Percentiles rank a stretch among this genome's conserved stretches.
phyloP scores from a whole-genome alignment of 257 asterid species.

The Scutellaria baicalensis region DNA sequence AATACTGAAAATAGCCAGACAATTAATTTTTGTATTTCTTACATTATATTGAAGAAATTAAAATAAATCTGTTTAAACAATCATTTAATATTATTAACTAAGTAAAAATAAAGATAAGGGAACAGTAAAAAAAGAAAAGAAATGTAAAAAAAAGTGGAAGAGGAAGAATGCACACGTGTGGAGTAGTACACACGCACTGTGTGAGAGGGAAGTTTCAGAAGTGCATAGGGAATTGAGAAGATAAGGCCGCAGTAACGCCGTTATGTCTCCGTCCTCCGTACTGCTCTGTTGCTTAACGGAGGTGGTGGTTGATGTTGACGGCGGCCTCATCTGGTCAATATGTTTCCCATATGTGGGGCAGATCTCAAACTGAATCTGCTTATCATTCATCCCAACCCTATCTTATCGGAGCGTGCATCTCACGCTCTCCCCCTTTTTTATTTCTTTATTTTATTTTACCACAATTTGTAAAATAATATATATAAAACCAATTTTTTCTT shows the following conservation, averaged over 20 bases:
- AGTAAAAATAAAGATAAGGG: too few relatives aligned
- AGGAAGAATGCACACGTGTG: neutral
- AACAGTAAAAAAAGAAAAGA: too few relatives aligned
- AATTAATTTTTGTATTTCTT: too few relatives aligned
- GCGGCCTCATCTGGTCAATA: constrained; percentile 31
- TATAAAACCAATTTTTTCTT: neutral
- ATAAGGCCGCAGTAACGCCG: constrained; percentile 26
- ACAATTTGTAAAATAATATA: neutral
- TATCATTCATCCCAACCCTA: neutral
- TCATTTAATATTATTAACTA: too few relatives aligned
- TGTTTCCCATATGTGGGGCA: constrained; percentile 29
- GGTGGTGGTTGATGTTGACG: constrained; percentile 13
- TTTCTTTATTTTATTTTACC: neutral
- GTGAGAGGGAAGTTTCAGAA: neutral
- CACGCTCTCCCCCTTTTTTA: neutral
- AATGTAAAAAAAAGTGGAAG: neutral
- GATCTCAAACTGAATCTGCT: constrained; percentile 19
- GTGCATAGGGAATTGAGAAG: constrained; percentile 32
- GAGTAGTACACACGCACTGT: neutral
- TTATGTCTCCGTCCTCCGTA: constrained; percentile 6
- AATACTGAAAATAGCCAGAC: too few relatives aligned
- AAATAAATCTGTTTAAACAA: too few relatives aligned
- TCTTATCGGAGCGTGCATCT: neutral
- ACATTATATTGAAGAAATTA: too few relatives aligned
- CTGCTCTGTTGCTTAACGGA: constrained; percentile 3